Evolutionary conservation across 345 rosid genomes (phyloP).

Genomic region (Mercurialis annua): DNA sequence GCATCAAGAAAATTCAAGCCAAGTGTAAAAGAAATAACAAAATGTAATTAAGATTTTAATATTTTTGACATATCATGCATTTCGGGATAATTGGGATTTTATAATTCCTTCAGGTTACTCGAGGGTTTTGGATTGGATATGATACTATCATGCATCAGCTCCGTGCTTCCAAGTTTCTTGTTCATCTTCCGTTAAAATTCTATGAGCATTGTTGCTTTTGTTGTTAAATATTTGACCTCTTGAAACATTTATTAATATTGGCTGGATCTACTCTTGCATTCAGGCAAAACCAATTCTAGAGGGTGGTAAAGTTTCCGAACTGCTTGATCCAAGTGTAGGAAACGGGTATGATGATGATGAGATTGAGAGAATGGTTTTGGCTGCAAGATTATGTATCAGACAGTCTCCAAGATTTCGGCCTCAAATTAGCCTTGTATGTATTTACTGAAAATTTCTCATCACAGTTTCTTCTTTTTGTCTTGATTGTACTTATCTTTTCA

Average conservation of each 20-base stretch:
- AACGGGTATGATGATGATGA: constrained; percentile 36
- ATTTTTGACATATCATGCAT: not conserved
- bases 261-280: constrained; percentile 19
- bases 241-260: not conserved
- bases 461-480: not conserved
- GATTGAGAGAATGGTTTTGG: constrained; percentile 72
- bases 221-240: not conserved
- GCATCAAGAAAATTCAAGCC: not conserved
- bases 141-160: not conserved
- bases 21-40: not conserved
- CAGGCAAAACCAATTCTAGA: constrained; percentile 86
- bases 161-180: not conserved
- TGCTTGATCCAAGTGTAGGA: constrained; percentile 67
- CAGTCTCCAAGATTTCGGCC: constrained; percentile 61
- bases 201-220: not conserved
- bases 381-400: constrained; percentile 77
- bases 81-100: not conserved
- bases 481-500: not conserved
- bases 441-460: not conserved
- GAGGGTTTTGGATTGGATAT: not conserved
- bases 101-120: not conserved
- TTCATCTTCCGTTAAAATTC: not conserved
- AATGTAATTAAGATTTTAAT: not conserved
- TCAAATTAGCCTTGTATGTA: constrained; percentile 62
- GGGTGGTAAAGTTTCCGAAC: constrained; percentile 53